These are phyloP conservation scores for Lachnellula occidentalis DNA, from an alignment of 2,329 filamentous ascomycete species.

Conservation along the genomic window DNA sequence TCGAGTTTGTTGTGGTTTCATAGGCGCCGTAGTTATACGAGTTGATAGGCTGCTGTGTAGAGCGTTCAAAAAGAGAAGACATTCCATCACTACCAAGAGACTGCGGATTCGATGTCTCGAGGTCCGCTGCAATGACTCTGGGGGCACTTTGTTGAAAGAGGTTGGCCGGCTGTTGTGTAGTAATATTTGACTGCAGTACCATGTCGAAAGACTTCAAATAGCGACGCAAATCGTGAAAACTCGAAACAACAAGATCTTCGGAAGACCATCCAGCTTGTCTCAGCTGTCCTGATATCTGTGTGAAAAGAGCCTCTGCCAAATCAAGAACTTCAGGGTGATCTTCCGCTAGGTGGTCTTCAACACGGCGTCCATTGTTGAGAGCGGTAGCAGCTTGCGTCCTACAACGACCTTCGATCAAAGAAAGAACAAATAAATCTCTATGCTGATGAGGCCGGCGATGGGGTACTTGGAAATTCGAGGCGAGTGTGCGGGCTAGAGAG, in stretches of 20 bases:
- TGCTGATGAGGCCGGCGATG: slow-evolving; percentile 19
- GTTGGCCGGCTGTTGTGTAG: slow-evolving; percentile 8
- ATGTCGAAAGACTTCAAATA: slow-evolving; percentile 26
- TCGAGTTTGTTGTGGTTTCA: background rate
- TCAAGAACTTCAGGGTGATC: slow-evolving; percentile 23
- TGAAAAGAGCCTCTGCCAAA: slow-evolving; percentile 22
- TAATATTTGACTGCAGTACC: slow-evolving; percentile 20
- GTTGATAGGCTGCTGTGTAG: background rate
- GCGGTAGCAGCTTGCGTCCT: slow-evolving; percentile 23
- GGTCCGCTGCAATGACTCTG: slow-evolving; percentile 2
- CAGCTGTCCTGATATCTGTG: slow-evolving; percentile 20
- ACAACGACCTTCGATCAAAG: slow-evolving; percentile 28
- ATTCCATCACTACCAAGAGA: background rate
- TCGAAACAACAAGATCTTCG: slow-evolving; percentile 15
- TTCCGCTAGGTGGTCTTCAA: slow-evolving; percentile 20
- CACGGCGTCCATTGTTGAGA: slow-evolving; percentile 21
- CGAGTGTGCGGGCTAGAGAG: slow-evolving; percentile 6
- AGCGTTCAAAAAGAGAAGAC: slow-evolving; percentile 7
- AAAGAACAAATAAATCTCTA: slow-evolving; percentile 25
- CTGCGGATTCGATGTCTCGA: background rate
- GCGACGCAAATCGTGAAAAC: slow-evolving; percentile 15
- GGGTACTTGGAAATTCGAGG: slow-evolving; percentile 12
- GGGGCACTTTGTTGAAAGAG: slow-evolving; percentile 1
- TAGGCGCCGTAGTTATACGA: background rate
- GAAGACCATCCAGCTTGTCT: slow-evolving; percentile 24